Evolutionary conservation across 2,329 filamentous ascomycete genomes (phyloP).

Genomic region (Colletotrichum sp.): DNA sequence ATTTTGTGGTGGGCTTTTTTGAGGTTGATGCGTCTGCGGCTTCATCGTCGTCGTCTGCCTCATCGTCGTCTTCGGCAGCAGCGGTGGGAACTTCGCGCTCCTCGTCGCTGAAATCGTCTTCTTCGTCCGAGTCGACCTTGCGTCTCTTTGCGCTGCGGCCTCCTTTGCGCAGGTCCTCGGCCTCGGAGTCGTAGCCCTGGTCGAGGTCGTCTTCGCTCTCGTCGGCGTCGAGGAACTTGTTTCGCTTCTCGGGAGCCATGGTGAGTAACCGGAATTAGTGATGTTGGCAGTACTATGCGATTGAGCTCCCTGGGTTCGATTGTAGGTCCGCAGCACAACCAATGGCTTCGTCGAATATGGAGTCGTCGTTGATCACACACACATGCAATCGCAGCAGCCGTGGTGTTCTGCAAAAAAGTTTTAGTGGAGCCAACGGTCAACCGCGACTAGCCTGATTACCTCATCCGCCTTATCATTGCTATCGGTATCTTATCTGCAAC

Average conservation of each 20-base stretch:
- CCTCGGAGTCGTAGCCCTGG: constrained; percentile 70
- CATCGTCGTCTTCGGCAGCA: constrained; percentile 33
- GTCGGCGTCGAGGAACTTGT: constrained; percentile 70
- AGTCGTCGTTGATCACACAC: not conserved
- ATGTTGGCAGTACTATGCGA: fast-evolving
- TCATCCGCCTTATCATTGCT: constrained; percentile 3
- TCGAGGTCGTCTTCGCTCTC: constrained; percentile 65
- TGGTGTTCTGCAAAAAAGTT: constrained; percentile 12
- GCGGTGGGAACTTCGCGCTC: constrained; percentile 29
- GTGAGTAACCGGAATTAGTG: not conserved
- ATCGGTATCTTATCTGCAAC: not conserved
- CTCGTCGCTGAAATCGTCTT: constrained; percentile 42
- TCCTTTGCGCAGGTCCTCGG: constrained; percentile 70
- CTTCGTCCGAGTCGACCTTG: constrained; percentile 56
- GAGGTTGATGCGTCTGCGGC: not conserved
- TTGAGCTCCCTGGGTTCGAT: not conserved
- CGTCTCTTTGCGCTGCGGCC: constrained; percentile 67
- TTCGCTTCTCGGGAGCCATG: constrained; percentile 74
- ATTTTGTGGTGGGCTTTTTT: constrained; percentile 27
- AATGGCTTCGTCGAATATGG: not conserved
- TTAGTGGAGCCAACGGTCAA: not conserved
- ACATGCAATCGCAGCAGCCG: not conserved
- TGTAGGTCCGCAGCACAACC: not conserved
- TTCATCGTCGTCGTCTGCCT: constrained; percentile 31
- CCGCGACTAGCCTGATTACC: constrained; percentile 20